These are phyloP conservation scores for Cucurbitaria berberidis DNA, from an alignment of 2,329 filamentous ascomycete species.

Conservation along the genomic window DNA sequence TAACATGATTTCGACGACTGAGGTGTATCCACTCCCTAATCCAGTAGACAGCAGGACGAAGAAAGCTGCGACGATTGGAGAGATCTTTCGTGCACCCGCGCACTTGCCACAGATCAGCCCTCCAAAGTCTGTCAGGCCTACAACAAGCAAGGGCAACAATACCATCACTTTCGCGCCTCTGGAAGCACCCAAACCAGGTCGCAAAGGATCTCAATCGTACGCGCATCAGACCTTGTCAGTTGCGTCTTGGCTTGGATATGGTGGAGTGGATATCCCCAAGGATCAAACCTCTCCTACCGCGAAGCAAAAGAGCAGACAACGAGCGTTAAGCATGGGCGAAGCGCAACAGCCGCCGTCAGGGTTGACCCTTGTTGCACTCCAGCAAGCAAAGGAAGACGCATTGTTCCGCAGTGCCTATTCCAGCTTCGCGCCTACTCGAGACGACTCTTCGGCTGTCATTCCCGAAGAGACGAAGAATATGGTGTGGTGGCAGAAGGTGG, in stretches of 20 bases:
- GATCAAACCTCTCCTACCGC: conserved; percentile 64
- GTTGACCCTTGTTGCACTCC: conserved; percentile 44
- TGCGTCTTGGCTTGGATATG: conserved; percentile 69
- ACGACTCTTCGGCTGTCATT: conserved; percentile 74
- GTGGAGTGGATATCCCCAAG: conserved; percentile 51
- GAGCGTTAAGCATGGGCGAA: conserved; percentile 70
- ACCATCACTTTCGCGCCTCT: conserved; percentile 59
- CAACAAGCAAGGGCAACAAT: conserved; percentile 63
- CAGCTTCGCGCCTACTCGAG: conserved; percentile 77
- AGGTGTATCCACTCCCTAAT: conserved; percentile 63
- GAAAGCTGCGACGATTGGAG: conserved; percentile 70
- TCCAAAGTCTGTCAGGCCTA: conserved; percentile 73
- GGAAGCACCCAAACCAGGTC: conserved; percentile 57
- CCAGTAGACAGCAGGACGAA: conserved; percentile 54
- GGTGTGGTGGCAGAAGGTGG: conserved; percentile 78
- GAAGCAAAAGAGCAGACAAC: conserved; percentile 73
- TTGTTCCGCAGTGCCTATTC: conserved; percentile 80
- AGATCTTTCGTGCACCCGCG: conserved; percentile 73
- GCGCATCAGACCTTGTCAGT: conserved; percentile 69
- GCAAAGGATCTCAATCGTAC: conserved; percentile 60
- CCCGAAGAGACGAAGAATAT: conserved; percentile 70
- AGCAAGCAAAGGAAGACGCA: conserved; percentile 72
- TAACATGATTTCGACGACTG: conserved; percentile 73
- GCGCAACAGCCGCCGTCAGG: conserved; percentile 59
- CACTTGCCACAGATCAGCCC: conserved; percentile 70